Evolutionary conservation across 1,139 yeast genomes (phyloP).

Genomic region (Suhomyces wounanorum): DNA sequence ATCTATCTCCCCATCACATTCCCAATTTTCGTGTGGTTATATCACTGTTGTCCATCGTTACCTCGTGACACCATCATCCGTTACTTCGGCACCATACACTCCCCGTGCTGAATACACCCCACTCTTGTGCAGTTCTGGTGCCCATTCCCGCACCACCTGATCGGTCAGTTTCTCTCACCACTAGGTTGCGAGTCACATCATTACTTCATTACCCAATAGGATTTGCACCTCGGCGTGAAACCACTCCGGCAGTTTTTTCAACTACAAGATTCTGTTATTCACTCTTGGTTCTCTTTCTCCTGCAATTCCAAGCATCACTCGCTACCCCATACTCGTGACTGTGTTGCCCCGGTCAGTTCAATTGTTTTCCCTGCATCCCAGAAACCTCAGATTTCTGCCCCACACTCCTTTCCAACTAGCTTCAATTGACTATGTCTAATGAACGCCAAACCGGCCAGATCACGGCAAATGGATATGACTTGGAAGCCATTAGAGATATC

Average conservation of each 20-base stretch:
- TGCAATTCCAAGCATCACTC: background rate
- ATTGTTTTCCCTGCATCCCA: background rate
- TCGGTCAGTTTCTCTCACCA: background rate
- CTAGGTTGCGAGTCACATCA: background rate
- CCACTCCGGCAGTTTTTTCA: background rate
- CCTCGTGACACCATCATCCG: background rate
- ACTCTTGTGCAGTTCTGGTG: background rate
- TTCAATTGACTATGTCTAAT: slow-evolving; percentile 1
- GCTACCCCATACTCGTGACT: background rate
- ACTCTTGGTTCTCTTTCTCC: background rate
- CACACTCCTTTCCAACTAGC: background rate
- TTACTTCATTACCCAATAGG: background rate
- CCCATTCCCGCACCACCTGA: background rate
- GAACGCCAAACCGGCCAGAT: background rate
- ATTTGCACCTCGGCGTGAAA: background rate
- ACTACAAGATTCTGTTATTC: background rate
- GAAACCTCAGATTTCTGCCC: background rate
- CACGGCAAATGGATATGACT: slow-evolving; percentile 13
- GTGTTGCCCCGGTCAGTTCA: background rate
- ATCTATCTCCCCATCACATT: background rate
- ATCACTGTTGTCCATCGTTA: background rate
- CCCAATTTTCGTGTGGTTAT: background rate
- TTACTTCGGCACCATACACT: background rate
- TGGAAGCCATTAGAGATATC: slow-evolving; percentile 18
- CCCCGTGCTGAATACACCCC: background rate